A percentile compares a stretch with the other conserved stretches of the same genome.
Evolutionary conservation across 2,329 filamentous ascomycete genomes (phyloP).

Genomic region (Fusarium luffae): DNA sequence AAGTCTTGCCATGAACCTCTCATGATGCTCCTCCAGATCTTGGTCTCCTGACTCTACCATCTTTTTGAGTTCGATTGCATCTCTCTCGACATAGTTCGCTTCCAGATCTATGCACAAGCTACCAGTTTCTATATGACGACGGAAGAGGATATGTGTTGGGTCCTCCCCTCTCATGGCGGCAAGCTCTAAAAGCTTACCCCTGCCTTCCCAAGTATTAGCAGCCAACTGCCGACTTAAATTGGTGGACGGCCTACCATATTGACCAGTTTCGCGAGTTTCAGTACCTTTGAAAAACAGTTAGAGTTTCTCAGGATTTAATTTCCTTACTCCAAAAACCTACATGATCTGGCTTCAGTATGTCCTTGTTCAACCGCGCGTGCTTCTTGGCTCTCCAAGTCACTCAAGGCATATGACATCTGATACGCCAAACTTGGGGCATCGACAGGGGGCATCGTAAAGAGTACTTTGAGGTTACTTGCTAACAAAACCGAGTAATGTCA

Average conservation of each 20-base stretch:
- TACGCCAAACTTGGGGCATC: neutral
- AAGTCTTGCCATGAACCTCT: conserved; percentile 8
- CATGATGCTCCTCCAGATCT: conserved; percentile 5
- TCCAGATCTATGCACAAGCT: conserved; percentile 18
- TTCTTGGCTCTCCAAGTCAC: neutral
- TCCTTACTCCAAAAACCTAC: neutral
- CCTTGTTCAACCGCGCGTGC: neutral
- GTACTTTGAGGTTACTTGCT: conserved; percentile 20
- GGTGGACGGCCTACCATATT: neutral
- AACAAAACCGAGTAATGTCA: neutral
- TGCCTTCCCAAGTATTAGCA: conserved; percentile 13
- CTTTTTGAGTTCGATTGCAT: neutral
- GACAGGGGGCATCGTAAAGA: conserved; percentile 13
- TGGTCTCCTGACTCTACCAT: conserved; percentile 12
- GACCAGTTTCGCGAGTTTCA: neutral
- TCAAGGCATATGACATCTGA: neutral
- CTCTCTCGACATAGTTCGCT: conserved; percentile 9
- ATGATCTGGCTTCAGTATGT: neutral
- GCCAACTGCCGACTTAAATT: neutral
- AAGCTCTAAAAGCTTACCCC: conserved; percentile 12
- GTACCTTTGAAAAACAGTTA: neutral
- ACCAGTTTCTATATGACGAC: neutral
- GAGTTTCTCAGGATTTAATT: neutral
- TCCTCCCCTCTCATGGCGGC: conserved; percentile 2
- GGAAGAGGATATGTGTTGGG: conserved; percentile 19